Evolutionary conservation across 257 asterid genomes (phyloP).

Genomic region (Salvia miltiorrhiza): DNA sequence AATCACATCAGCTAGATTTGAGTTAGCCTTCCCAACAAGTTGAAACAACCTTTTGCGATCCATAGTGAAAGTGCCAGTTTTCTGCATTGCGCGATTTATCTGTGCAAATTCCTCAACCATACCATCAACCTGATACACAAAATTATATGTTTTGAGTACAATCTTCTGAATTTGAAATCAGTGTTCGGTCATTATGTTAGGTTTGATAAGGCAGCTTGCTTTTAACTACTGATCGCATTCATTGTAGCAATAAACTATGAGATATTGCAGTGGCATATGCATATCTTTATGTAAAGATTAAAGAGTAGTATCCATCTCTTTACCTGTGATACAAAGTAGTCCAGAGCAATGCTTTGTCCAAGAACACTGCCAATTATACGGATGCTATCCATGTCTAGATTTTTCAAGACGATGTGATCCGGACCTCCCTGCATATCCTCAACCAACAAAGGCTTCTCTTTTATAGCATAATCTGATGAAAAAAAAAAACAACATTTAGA

Average conservation of each 20-base stretch:
- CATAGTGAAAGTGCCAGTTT: constrained; percentile 93
- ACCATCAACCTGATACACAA: constrained; percentile 69
- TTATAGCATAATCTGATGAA: constrained; percentile 78
- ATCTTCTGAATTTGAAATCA: background rate
- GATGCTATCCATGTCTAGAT: constrained; percentile 81
- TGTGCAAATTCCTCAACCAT: constrained; percentile 92
- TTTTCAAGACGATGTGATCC: constrained; percentile 75
- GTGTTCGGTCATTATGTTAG: background rate
- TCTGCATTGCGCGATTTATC: constrained; percentile 91
- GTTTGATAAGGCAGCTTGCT: background rate
- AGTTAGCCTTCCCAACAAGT: constrained; percentile 98
- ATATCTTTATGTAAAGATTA: background rate
- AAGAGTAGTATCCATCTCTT: background rate
- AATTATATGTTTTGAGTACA: background rate
- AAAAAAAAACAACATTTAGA: background rate
- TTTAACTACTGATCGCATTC: background rate
- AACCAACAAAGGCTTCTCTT: constrained; percentile 81
- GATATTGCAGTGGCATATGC: background rate
- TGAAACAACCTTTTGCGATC: constrained; percentile 85
- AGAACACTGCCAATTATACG: constrained; percentile 89
- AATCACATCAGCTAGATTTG: constrained; percentile 92
- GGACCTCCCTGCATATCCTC: constrained; percentile 96
- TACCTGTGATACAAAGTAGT: constrained; percentile 98
- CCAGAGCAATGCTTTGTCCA: constrained; percentile 96
- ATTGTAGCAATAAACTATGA: background rate